Percentiles rank a stretch among this genome's conserved stretches.
These are phyloP conservation scores for Rhododendron griersonianum DNA, from an alignment of 148 eudicot genomes.

Conservation along the genomic window DNA sequence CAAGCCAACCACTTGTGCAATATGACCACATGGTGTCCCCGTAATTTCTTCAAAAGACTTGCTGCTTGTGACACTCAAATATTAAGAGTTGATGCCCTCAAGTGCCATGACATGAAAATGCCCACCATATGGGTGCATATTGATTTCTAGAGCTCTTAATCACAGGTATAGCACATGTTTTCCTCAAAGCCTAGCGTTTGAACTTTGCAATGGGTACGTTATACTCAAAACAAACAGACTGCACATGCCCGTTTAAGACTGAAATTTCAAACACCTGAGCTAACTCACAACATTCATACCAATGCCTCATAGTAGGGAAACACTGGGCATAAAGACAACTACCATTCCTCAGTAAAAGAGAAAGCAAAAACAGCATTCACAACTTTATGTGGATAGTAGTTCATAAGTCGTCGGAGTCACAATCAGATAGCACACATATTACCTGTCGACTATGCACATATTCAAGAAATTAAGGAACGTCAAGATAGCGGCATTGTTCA, in stretches of 20 bases:
- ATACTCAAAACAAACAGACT: background rate
- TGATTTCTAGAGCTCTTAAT: too few relatives aligned
- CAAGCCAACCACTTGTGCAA: background rate
- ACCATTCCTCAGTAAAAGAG: background rate
- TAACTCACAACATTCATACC: background rate
- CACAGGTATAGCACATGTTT: too few relatives aligned
- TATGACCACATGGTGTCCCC: background rate
- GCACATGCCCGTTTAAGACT: background rate
- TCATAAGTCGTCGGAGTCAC: background rate
- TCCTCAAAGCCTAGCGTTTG: too few relatives aligned
- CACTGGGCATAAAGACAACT: background rate
- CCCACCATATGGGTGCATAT: too few relatives aligned
- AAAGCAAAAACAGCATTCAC: background rate
- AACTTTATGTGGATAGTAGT: background rate
- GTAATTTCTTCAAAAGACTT: background rate
- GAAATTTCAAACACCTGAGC: background rate
- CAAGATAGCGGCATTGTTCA: too few relatives aligned
- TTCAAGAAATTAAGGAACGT: too few relatives aligned
- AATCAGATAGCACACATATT: background rate
- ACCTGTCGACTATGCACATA: constrained; percentile 79
- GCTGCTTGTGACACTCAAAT: too few relatives aligned
- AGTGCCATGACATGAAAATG: too few relatives aligned
- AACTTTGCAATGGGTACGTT: background rate
- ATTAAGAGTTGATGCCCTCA: too few relatives aligned
- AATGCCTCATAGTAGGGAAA: background rate